Evolutionary conservation across 108 stramenopile genomes (phyloP).

Genomic region (Skeletonema menzelii): DNA sequence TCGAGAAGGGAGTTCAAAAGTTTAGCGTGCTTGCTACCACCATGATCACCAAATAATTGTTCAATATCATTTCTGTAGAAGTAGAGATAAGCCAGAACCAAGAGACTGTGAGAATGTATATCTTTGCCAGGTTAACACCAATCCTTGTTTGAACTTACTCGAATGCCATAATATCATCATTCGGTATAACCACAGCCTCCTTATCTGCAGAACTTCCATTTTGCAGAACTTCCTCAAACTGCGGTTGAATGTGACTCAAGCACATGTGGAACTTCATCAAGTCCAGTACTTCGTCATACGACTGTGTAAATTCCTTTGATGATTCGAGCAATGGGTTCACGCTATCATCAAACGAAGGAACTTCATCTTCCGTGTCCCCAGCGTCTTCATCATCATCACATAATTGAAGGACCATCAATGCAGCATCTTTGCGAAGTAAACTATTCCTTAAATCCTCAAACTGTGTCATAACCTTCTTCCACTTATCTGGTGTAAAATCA

Average conservation of each 20-base stretch:
- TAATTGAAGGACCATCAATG: conserved; percentile 22
- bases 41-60: conserved; percentile 16
- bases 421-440: conserved; percentile 39
- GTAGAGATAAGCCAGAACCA: background rate
- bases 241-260: conserved; percentile 42
- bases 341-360: conserved; percentile 26
- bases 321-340: conserved; percentile 22
- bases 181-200: conserved; percentile 24
- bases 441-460: conserved; percentile 16
- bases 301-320: conserved; percentile 15
- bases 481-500: conserved; percentile 25
- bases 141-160: conserved; percentile 19
- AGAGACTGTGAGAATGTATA: background rate
- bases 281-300: conserved; percentile 16
- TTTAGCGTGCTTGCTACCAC: conserved; percentile 14
- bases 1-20: conserved; percentile 29
- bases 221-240: conserved; percentile 23
- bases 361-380: conserved; percentile 8
- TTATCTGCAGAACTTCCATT: background rate
- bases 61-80: conserved; percentile 21
- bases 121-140: background rate
- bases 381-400: background rate
- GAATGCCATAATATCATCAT: conserved; percentile 34
- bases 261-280: conserved; percentile 40
- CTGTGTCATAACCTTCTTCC: conserved; percentile 30